Conservation (phyloP, 495 filamentous ascomycete species). For the Aspergillus indologenus region DNA sequence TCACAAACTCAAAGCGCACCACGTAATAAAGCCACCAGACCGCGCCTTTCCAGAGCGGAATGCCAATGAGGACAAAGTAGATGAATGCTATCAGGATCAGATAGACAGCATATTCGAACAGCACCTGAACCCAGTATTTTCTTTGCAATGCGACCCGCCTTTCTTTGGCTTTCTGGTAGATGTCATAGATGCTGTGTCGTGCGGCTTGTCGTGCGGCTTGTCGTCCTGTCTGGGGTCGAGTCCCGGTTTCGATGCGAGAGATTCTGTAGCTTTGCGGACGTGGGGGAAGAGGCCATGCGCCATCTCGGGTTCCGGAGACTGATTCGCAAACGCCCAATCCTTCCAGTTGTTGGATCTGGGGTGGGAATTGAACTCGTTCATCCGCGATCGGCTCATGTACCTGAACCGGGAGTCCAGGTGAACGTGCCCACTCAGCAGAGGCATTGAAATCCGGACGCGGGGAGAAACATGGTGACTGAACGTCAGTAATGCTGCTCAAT, state of each 20-base stretch:
- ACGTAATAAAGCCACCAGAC: constrained; percentile 4
- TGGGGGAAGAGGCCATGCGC: constrained; percentile 1
- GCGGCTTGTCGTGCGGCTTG: too few species aligned
- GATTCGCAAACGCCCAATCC: neutral
- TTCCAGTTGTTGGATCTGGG: too few species aligned
- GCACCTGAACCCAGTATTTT: neutral
- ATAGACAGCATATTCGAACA: constrained; percentile 5
- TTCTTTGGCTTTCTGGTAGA: constrained; percentile 2
- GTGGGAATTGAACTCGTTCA: neutral
- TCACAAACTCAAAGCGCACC: neutral
- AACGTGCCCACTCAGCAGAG: neutral
- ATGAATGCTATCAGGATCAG: neutral
- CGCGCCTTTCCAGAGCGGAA: constrained; percentile 1
- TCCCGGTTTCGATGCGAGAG: neutral
- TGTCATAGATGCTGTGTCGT: constrained; percentile 4
- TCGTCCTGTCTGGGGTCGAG: too few species aligned
- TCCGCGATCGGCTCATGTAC: too few species aligned
- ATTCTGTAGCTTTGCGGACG: neutral
- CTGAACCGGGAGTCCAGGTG: neutral
- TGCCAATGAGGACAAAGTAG: neutral
- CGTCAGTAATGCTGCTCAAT: neutral
- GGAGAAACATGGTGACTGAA: neutral
- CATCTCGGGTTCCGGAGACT: neutral
- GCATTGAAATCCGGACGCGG: neutral
- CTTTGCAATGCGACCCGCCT: neutral